These are phyloP conservation scores for Hemisphaericaspora xylanilytica DNA, from an alignment of 1,139 yeast species.

Conservation along the genomic window DNA sequence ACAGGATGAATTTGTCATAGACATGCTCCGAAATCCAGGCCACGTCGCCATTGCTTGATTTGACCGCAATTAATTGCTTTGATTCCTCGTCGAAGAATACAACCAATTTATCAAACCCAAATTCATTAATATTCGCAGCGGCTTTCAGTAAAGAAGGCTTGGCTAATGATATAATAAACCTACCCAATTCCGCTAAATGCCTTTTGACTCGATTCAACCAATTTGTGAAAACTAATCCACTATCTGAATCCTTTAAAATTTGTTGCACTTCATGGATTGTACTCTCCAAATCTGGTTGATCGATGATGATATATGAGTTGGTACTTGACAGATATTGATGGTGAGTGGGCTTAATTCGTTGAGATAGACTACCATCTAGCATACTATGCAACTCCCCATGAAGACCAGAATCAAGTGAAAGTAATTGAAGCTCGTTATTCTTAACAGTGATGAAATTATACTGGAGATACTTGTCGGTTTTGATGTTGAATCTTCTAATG, in stretches of 20 bases:
- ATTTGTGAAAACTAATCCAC: slow-evolving; percentile 23
- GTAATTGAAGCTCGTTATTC: slow-evolving; percentile 11
- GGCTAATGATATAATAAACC: slow-evolving; percentile 13
- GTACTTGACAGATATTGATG: slow-evolving; percentile 12
- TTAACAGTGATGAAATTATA: slow-evolving; percentile 12
- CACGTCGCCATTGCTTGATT: slow-evolving; percentile 27
- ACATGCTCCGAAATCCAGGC: slow-evolving; percentile 26
- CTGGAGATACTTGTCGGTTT: slow-evolving; percentile 7
- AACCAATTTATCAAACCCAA: slow-evolving; percentile 36
- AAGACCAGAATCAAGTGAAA: slow-evolving; percentile 9
- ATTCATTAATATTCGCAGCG: slow-evolving; percentile 15
- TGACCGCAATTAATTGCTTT: slow-evolving; percentile 28
- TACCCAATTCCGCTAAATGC: slow-evolving; percentile 38
- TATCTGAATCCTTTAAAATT: slow-evolving; percentile 29
- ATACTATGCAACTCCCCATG: slow-evolving; percentile 14
- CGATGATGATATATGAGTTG: slow-evolving; percentile 18
- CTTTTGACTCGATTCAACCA: slow-evolving; percentile 33
- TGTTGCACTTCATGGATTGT: slow-evolving; percentile 30
- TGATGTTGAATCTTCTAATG: slow-evolving; percentile 15
- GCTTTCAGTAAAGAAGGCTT: slow-evolving; percentile 1
- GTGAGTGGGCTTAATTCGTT: slow-evolving; percentile 6
- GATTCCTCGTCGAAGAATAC: slow-evolving; percentile 26
- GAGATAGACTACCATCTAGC: slow-evolving; percentile 12
- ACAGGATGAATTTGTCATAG: slow-evolving; percentile 17
- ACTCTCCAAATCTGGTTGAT: slow-evolving; percentile 29